phyloP scores from a whole-genome alignment of 352 stramenopile genomes.

The Albugo laibachii region DNA sequence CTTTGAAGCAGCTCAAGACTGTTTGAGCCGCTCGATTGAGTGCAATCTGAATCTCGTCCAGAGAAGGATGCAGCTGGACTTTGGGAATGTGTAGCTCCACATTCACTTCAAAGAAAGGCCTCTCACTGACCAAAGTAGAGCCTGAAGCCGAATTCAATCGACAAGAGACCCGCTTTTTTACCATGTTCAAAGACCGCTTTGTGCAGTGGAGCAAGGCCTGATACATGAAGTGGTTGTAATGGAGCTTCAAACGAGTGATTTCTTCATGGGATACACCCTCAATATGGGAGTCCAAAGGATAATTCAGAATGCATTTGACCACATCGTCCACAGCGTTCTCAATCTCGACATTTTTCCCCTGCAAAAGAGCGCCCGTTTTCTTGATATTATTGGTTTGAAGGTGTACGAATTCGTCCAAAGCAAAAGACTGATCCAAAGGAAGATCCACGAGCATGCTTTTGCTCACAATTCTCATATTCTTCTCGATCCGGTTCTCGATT shows the following conservation, averaged over 20 bases:
- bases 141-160: constrained; percentile 76
- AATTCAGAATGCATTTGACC: constrained; percentile 90
- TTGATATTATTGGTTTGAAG: constrained; percentile 93
- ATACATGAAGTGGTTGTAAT: constrained; percentile 99
- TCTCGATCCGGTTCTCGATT: constrained; percentile 98
- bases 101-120: constrained; percentile 96
- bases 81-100: constrained; percentile 88
- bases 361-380: constrained; percentile 77
- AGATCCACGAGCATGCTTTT: constrained; percentile 96
- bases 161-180: constrained; percentile 95
- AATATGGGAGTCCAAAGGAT: constrained; percentile 90
- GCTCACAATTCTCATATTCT: constrained; percentile 96
- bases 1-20: constrained; percentile 93
- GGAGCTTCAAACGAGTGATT: constrained; percentile 90
- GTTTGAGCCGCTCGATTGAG: constrained; percentile 95
- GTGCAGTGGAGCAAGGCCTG: constrained; percentile 92
- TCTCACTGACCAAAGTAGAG: constrained; percentile 43
- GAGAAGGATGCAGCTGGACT: constrained; percentile 87
- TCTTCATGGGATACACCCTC: constrained; percentile 87
- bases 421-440: constrained; percentile 91
- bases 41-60: constrained; percentile 95
- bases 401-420: constrained; percentile 94
- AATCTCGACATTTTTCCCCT: constrained; percentile 97
- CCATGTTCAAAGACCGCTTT: constrained; percentile 95
- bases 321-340: constrained; percentile 95